Conservation (phyloP, 140 eudicot species). For the Cichorium intybus region DNA sequence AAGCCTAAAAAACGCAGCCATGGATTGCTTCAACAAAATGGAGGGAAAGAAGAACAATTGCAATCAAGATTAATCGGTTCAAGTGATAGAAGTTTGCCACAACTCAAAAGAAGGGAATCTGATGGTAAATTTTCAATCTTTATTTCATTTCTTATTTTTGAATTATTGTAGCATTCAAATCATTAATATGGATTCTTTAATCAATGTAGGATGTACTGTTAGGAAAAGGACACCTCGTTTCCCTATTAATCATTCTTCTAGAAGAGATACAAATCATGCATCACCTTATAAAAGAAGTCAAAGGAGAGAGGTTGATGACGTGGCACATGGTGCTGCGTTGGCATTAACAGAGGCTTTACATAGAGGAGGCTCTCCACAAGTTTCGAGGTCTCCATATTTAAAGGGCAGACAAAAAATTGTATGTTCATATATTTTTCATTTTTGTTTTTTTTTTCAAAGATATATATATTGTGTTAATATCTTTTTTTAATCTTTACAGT, state of each 20-base stretch:
- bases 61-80: constrained; percentile 43
- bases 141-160: not conserved
- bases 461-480: constrained; percentile 15
- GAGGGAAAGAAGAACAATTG: constrained; percentile 41
- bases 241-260: constrained; percentile 61
- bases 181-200: not conserved
- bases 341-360: constrained; percentile 90
- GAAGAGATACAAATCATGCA: constrained; percentile 36
- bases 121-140: constrained; percentile 48
- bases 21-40: constrained; percentile 40
- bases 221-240: constrained; percentile 87
- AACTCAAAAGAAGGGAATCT: constrained; percentile 63
- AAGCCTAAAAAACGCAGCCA: constrained; percentile 70
- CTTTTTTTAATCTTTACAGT: too few relatives aligned
- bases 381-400: constrained; percentile 59
- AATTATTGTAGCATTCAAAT: constrained; percentile 4
- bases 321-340: constrained; percentile 75
- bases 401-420: constrained; percentile 57
- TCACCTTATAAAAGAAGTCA: constrained; percentile 52
- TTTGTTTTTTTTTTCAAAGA: not conserved
- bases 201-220: constrained; percentile 44
- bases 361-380: constrained; percentile 78
- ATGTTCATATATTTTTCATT: constrained; percentile 6
- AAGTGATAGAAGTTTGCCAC: constrained; percentile 53
- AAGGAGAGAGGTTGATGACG: constrained; percentile 56